A percentile compares a stretch with the other conserved stretches of the same genome.
Conservation (phyloP, 345 rosid species). For the Passiflora organensis region DNA sequence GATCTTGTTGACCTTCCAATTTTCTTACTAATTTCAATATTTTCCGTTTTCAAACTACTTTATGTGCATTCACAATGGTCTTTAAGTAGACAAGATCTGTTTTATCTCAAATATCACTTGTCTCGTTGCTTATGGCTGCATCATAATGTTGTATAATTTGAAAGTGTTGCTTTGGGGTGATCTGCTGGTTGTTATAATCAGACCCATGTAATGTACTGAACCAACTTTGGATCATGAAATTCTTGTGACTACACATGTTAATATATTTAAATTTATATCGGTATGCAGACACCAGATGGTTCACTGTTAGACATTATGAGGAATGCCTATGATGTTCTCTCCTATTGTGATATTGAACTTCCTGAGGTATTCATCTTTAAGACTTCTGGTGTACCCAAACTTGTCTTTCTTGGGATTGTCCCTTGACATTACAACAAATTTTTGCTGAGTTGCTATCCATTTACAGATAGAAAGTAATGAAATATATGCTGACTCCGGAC, state of each 20-base stretch:
- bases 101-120: no score
- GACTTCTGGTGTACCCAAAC: background rate
- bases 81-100: no score
- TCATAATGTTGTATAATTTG: no score
- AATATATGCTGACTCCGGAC: conserved; percentile 55
- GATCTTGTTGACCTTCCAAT: no score
- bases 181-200: no score
- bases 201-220: no score
- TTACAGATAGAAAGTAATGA: conserved; percentile 61
- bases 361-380: conserved; percentile 48
- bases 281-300: conserved; percentile 90
- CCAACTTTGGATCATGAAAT: no score
- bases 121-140: no score
- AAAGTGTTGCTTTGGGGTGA: no score
- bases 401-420: conserved; percentile 8
- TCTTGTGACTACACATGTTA: conserved; percentile 8
- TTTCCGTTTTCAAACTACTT: no score
- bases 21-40: no score
- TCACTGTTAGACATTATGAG: conserved; percentile 74
- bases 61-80: no score
- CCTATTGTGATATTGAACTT: conserved; percentile 58
- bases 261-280: conserved; percentile 9
- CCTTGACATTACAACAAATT: background rate
- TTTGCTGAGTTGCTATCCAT: background rate
- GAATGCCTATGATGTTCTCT: conserved; percentile 82